Evolutionary conservation across 2,329 filamentous ascomycete species (phyloP), one percentile per base, ranked within the genome.

Genomic region (Paecilomyces fulvus): DNA sequence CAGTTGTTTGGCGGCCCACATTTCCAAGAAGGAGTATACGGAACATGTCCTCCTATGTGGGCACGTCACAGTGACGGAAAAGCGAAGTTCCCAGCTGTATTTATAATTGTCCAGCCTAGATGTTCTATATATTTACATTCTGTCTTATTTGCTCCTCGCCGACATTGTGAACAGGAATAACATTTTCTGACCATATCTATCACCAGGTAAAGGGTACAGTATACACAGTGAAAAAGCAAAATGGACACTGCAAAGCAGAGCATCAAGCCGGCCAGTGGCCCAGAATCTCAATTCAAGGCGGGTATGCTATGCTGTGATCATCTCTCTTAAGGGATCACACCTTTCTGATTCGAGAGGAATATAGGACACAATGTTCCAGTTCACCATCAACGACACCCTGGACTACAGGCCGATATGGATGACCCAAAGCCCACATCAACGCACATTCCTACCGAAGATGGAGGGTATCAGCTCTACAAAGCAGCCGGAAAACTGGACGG

Each of bases 401-500:
- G 83, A 8, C 74, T 77, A 14, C 76, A 86, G 60, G 70, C 75
- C 28, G 71, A 83, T 17, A 77, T 90, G 75, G 69, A 79, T 50
- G 73, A 80, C 20, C 79, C 78, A 0, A 76, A 81, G 55, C 85
- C 88, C 1, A 75, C 81, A 49, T 83, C 81, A 56, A 83, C 87
- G 55, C 77, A 86, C 57, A 72, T 92, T 1, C 89, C 89, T 0
- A 85, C 83, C 4, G 79, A 82, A 17, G 82, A 87, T 57, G 86
- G 86, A 37, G 83, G 83, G 11, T 85, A 83, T 63, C 82, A 88
- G 64, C 80, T 80, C 51, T 92, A 94, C 75, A 84, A 85, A 67
- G 82, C 87, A 3, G 87, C 89, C 1, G 85, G 84, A 52, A 95
- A 94, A 74, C 82, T 94, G 6, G 73, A 83, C 64, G 88, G 84